Base-by-base conservation (phyloP, 768 basidiomycete genomes). In the Tulasnella sp. region DNA sequence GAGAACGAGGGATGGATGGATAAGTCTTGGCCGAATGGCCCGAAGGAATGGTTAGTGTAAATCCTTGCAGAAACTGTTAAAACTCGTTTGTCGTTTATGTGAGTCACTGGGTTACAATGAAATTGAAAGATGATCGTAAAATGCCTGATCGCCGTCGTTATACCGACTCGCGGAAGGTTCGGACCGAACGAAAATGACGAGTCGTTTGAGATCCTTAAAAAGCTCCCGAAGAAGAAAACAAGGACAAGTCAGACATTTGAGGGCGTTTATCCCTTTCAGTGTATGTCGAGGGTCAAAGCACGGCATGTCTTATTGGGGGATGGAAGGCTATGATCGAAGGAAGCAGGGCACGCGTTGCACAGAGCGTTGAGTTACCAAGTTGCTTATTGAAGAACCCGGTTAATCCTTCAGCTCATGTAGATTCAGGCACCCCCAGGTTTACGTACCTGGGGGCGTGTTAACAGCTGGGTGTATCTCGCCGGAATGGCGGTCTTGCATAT, bases 21-120 rank as follows among this genome's bases (percentile, higher is more conserved):
- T 79, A 88, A 86, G 85, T 91, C 90, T n/a, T 94, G 92, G 92
- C 69, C 69, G 5, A 22, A 14, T 15, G 69, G 69, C 36, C 69
- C 42, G 69, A 25, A 45, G 42, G 69, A 71, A 45, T 39, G 69
- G 69, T 17, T n/a, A 39, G 69, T 29, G 37, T 39, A 71, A 14
- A 45, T 71, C 25, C 6, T 31, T 19, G 15, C 58, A 64, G 17
- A 64, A 64, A 64, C 31, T 64, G 58, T 64, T 64, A 29, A 64
- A 64, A 31, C 9, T 12, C 31, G 7, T 64, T 14, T 6, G 25
- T 29, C 29, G 25, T 64, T 64, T 34, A 25, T 64, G 58, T 64
- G 58, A 64, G 58, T 64, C 58, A 64, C 58, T 11, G 58, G 14
- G 31, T n/a, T 25, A 25, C 29, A 64, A 64, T 29, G 31, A 64